Conservation (phyloP, 495 filamentous ascomycete species). For the Pseudoneurospora amorphoporcata region DNA sequence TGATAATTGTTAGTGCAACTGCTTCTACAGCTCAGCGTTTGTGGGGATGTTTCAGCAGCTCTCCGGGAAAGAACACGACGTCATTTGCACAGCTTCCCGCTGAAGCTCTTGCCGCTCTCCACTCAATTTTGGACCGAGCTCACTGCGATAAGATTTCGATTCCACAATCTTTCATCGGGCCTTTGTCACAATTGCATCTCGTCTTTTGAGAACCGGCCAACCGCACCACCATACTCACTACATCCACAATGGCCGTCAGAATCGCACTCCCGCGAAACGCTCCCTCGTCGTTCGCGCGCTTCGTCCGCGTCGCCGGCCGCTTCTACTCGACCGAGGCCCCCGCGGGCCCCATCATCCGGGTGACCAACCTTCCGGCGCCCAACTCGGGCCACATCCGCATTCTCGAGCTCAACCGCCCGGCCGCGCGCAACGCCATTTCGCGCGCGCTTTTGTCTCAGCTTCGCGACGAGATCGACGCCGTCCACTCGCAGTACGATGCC, state of each 20-base stretch:
- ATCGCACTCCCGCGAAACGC: background rate
- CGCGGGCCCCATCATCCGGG: conserved; percentile 48
- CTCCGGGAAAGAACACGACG: background rate
- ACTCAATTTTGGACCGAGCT: background rate
- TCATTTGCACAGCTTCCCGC: background rate
- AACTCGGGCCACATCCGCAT: conserved; percentile 77
- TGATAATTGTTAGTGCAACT: background rate
- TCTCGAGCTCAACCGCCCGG: conserved; percentile 74
- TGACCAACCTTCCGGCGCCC: conserved; percentile 64
- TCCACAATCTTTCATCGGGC: background rate
- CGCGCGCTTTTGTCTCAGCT: conserved; percentile 60
- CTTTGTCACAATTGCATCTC: background rate
- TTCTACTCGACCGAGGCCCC: conserved; percentile 28
- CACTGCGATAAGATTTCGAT: background rate
- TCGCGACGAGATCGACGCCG: conserved; percentile 52
- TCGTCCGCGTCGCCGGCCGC: conserved; percentile 2
- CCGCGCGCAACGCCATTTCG: conserved; percentile 84
- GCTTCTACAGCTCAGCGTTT: background rate
- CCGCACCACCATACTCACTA: background rate
- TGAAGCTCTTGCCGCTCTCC: background rate
- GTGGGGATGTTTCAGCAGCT: background rate
- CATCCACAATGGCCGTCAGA: background rate
- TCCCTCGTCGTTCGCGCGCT: background rate
- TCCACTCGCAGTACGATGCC: conserved; percentile 56
- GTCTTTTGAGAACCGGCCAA: background rate